Evolutionary conservation across 495 filamentous ascomycete species (phyloP), one percentile per base, ranked within the genome.

Genomic region (Aspergillus olivimuriae): DNA sequence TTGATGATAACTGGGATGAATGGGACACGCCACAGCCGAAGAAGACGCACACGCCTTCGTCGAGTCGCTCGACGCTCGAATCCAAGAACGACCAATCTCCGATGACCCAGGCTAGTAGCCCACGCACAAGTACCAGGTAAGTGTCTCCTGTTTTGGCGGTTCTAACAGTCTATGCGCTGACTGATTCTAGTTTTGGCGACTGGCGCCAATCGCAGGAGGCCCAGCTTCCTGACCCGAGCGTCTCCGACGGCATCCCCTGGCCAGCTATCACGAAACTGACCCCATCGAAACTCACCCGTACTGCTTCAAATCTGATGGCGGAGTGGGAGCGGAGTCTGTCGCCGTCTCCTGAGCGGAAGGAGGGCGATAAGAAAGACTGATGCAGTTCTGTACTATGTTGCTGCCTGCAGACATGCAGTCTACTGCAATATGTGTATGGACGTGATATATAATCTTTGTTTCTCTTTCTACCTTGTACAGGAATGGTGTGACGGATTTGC

Each of bases 221-320:
- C 48, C 39, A 55, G 52, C 39, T 63, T 2, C 57, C 56, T 37
- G 56, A 65, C 47, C 57, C 61, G 55, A 67, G 46, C 50, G 58
- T 61, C 37, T 62, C 55, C 30, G 65, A 86, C 51, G 80, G 84
- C 22, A 76, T 89, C 34, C 80, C 79, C 18, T 86, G 83, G 72
- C 80, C 80, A 18, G 72, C 73, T 10, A 69, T 87, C 20, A 77
- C 75, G 41, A 78, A 80, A 36, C 60, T 87, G 31, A 74, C 78
- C 8, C 82, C 85, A 0, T 75, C 72, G 36, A 84, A 83, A 46
- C 69, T 89, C 45, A 81, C 77, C 48, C 74, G 70, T 8, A 82
- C 82, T n/a, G 83, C 84, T 2, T 77, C 76, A 17, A 79, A 80
- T 40, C 66, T 87, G 43, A 88, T 90, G 78, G 81, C 74, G 39